Base-by-base conservation (phyloP, 177 flowering plant genomes). In the Vitis hybrid region DNA sequence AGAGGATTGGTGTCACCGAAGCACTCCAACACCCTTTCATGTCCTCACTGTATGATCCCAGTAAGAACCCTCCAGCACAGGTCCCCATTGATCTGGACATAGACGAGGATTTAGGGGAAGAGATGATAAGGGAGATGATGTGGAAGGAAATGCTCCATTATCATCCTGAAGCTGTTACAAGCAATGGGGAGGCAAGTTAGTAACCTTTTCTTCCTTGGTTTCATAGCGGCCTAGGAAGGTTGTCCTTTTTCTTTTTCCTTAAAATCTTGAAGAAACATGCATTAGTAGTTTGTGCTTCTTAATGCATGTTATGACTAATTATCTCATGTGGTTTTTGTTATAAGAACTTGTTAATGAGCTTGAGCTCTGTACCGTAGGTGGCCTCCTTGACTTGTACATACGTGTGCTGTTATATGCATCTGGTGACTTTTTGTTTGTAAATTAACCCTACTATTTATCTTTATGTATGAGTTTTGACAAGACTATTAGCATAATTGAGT, bases 1-100 rank as follows among this genome's bases (percentile, higher is more conserved):
- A 90, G 85, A 83, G 98, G 77, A 93, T 93, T 49, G 79, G 91
- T 65, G 98, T 93, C 0, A 82, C 83, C 1, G 96, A 91, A 66
- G 97, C 96, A n/a, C 91, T 93, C 24, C 88, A 85, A 57, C 98
- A 93, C 66, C 98, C 98, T 18, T 94, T 84, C 79, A 86, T 94
- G 95, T 78, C 98, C 8, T 69, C 86, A 8, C 80, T 94, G 7
- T 89, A 88, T 67, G 91, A 92, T 72, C 91, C 94, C 8, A 83
- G 60, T 30, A n/a, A 71, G 58, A 80, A 87, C 68, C 97, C 94
- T 60, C 92, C 93, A 1, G 96, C 94, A 2, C 86, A 87, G 72
- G 81, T 88, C 21, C 97, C 91, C 7, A 82, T 89, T 51, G 87
- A 93, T 79, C 91, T 94, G 49, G 96, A 94, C 77, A 80, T 90